phyloP scores from a whole-genome alignment of 371 early-diverging fungal species.

The Coemansia sp. region DNA sequence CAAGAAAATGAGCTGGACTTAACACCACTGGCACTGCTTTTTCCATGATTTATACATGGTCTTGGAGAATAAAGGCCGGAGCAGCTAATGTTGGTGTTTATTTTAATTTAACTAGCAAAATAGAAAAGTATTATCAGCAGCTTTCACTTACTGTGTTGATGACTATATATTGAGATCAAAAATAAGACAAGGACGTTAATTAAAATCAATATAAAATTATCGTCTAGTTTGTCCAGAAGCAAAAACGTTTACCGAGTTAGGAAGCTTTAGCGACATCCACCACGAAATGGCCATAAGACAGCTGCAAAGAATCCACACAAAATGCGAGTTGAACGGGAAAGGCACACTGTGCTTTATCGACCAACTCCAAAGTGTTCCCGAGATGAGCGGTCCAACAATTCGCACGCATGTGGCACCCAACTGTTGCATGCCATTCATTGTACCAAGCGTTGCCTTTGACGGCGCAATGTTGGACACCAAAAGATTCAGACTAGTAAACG shows the following conservation, averaged over 20 bases:
- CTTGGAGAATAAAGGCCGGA: too few species aligned
- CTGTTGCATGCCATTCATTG: conserved; percentile 51
- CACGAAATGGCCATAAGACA: conserved; percentile 3
- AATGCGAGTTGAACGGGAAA: conserved; percentile 47
- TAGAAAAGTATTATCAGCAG: too few species aligned
- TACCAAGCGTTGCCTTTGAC: conserved; percentile 31
- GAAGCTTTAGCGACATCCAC: conserved; percentile 15
- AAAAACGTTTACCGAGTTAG: conserved; percentile 32
- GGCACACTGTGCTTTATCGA: conserved; percentile 34
- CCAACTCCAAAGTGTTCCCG: conserved; percentile 43
- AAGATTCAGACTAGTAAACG: conserved; percentile 43
- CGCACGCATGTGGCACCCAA: conserved; percentile 22
- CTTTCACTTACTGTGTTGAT: too few species aligned
- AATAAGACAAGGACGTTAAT: not conserved
- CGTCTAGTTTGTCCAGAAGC: not conserved
- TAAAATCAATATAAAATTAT: not conserved
- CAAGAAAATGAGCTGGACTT: too few species aligned
- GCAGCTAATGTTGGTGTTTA: too few species aligned
- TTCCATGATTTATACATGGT: too few species aligned
- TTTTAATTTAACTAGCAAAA: too few species aligned
- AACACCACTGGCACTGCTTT: too few species aligned
- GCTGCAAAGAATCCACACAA: conserved; percentile 36
- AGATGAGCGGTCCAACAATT: conserved; percentile 36
- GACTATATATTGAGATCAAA: too few species aligned
- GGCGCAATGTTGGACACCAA: conserved; percentile 46